Base-by-base conservation (phyloP, 2,329 filamentous ascomycete species). In the Fusarium sp. region DNA sequence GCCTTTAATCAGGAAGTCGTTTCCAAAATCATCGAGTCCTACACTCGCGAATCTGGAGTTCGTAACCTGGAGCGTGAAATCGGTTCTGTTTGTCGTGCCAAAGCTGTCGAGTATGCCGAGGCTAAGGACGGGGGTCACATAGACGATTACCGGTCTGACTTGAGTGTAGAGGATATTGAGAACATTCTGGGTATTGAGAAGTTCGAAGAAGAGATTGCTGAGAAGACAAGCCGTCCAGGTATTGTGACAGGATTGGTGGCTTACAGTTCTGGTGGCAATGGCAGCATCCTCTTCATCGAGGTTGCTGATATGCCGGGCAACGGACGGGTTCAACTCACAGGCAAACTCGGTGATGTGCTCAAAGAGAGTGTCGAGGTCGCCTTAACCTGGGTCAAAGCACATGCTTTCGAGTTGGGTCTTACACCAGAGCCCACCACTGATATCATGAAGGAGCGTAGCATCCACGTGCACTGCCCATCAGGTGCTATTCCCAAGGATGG, bases 311-410 rank as follows among this genome's bases (percentile, higher is more conserved):
- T 98, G 94, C 96, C 96, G 1, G 96, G 96, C 41, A 90, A 88
- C 57, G 96, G 96, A 33, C 90, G 91, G 52, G 93, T 99, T 35
- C 96, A 98, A 80, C 88, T 99, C 25, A 99, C 96, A 2, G 96
- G 96, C 64, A 98, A 97, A 78, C 88, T 99, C 9, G 96, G 96
- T 67, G 94, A 97, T 72, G 96, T 99, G 29, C 88, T 99, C 60
- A 98, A 98, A 80, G 96, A 99, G 80, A 95, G 91, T 66, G 96
- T 98, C 40, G 95, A 98, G 79, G 96, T 99, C 20, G 96, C 96
- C 13, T 85, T 98, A 33, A 95, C 91, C 17, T 99, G 96, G 96
- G 96, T 99, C 50, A 97, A 97, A 79, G 92, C 93, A 6, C 95
- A 99, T 77, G 94, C 95, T 4, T 97, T 91, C 74, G 93, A 97